Conservation (phyloP, 1,284 basidiomycete species). For the Irpex sp. region DNA sequence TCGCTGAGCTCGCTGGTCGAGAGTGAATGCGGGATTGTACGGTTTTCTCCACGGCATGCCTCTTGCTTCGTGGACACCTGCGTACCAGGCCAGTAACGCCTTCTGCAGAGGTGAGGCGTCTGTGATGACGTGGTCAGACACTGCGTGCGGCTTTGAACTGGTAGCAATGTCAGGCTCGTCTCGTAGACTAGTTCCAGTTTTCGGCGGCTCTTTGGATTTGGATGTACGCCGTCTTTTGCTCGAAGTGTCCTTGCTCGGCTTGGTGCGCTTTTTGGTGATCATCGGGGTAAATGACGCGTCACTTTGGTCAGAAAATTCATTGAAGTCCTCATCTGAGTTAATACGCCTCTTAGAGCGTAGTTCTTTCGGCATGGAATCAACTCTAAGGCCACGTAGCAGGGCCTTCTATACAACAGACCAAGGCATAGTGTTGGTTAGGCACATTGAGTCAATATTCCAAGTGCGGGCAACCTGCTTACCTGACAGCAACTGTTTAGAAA, state of each 20-base stretch:
- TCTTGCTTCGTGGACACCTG: conserved; percentile 54
- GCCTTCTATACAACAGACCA: too few relatives aligned
- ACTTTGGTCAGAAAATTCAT: background rate
- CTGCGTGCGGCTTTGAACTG: conserved; percentile 23
- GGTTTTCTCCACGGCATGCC: conserved; percentile 87
- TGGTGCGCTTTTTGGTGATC: background rate
- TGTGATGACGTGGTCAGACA: conserved; percentile 32
- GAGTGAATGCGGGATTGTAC: conserved; percentile 48
- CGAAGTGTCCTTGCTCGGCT: background rate
- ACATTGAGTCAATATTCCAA: too few relatives aligned
- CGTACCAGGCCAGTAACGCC: conserved; percentile 67
- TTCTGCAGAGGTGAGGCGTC: conserved; percentile 37
- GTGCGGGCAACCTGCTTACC: too few relatives aligned
- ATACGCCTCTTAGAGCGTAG: background rate
- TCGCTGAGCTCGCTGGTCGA: conserved; percentile 59
- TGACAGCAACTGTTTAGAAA: too few relatives aligned
- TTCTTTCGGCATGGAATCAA: background rate
- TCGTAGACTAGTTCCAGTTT: background rate
- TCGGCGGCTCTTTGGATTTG: background rate
- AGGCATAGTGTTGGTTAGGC: too few relatives aligned
- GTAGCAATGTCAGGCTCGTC: background rate
- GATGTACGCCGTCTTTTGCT: conserved; percentile 3
- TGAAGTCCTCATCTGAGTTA: background rate
- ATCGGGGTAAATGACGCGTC: conserved; percentile 4
- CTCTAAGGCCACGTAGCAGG: too few relatives aligned